Evolutionary conservation across 1,284 basidiomycete genomes (phyloP).

Genomic region (Neotropicomus parvogracilis): DNA sequence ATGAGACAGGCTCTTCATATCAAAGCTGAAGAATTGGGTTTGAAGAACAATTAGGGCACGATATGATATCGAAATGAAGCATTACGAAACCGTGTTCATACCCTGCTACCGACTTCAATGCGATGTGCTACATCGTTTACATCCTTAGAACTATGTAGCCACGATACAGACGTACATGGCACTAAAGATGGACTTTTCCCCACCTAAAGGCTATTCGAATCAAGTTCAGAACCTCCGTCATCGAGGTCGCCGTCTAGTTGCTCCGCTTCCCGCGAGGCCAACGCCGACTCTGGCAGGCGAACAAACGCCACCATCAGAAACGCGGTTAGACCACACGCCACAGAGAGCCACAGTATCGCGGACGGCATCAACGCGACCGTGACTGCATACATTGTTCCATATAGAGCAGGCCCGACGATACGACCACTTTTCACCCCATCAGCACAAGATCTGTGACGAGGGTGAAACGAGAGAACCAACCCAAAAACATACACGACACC

Average conservation of each 20-base stretch:
- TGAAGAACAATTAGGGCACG: background rate
- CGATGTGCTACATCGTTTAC: too few species aligned
- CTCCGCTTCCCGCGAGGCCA: too few species aligned
- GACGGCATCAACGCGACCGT: slow-evolving; percentile 3
- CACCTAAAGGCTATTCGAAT: too few species aligned
- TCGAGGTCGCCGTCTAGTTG: too few species aligned
- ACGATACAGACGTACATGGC: too few species aligned
- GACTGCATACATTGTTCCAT: background rate
- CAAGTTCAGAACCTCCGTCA: too few species aligned
- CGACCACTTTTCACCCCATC: background rate
- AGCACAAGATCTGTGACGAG: background rate
- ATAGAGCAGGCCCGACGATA: slow-evolving; percentile 1
- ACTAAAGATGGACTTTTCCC: too few species aligned
- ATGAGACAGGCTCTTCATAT: slow-evolving; percentile 7
- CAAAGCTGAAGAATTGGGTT: slow-evolving; percentile 8
- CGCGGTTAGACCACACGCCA: background rate
- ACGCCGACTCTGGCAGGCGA: background rate
- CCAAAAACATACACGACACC: slow-evolving; percentile 8
- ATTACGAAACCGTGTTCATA: too few species aligned
- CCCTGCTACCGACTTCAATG: too few species aligned
- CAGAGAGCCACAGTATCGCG: slow-evolving; percentile 4
- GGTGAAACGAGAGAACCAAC: background rate
- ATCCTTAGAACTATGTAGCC: too few species aligned
- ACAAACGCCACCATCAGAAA: background rate
- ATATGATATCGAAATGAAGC: too few species aligned